Evolutionary conservation across 2,329 filamentous ascomycete species (phyloP).

Genomic region (Aspergillus sp.): DNA sequence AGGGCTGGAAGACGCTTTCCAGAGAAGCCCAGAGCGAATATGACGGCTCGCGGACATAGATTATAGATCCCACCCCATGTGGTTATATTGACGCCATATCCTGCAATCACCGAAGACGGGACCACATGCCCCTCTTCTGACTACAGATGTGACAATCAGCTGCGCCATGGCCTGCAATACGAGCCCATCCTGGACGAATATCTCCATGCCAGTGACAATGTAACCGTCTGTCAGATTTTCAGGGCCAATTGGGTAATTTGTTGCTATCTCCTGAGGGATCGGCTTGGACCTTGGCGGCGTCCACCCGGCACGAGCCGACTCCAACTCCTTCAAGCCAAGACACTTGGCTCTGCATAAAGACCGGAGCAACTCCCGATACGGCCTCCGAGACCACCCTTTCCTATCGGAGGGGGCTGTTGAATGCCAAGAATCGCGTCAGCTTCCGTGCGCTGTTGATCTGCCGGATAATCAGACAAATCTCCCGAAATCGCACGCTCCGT

Average conservation of each 20-base stretch:
- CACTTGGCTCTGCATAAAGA: constrained; percentile 4
- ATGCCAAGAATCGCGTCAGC: background rate
- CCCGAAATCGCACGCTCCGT: background rate
- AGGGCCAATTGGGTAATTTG: background rate
- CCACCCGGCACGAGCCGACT: background rate
- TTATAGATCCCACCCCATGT: background rate
- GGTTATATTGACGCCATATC: background rate
- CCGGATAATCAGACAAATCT: background rate
- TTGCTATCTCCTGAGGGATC: background rate
- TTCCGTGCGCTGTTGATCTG: background rate
- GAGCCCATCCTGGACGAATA: background rate
- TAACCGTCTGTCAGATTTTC: background rate
- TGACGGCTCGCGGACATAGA: background rate
- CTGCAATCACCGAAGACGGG: background rate
- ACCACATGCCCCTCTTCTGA: background rate
- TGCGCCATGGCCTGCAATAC: background rate
- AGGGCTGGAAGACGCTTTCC: background rate
- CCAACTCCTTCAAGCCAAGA: constrained; percentile 3
- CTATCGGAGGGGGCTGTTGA: background rate
- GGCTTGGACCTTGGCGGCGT: background rate
- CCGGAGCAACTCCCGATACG: background rate
- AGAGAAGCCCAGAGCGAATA: background rate
- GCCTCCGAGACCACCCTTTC: background rate
- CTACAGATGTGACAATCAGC: background rate
- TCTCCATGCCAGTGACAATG: background rate